Base-by-base conservation (phyloP, 2,329 filamentous ascomycete species). In the Monosporascus sp. region DNA sequence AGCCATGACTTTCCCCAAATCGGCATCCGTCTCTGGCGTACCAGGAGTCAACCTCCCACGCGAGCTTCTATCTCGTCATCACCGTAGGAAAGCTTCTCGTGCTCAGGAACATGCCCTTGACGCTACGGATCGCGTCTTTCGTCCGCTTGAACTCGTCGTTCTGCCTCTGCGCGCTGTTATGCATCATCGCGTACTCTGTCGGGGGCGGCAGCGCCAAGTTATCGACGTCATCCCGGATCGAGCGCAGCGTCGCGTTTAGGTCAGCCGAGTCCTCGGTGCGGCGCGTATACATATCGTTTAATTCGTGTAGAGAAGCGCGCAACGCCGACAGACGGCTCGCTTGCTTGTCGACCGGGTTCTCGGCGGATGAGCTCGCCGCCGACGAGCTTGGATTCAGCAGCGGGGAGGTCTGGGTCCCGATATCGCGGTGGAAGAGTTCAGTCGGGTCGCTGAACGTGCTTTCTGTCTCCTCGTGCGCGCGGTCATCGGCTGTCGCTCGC, bases 391-490 rank as follows among this genome's bases (percentile, higher is more conserved):
- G 31, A 14, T 5, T 34, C 9, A 34, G 68, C 0, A 73, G 73
- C 1, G 76, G 77, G 0, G 83, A 85, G 0, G 90, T 94, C 69
- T 94, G 90, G 1, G 89, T 88, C 58, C 88, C 88, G 55, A 90
- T 81, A 65, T 94, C 90, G 46, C 88, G 83, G 69, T 92, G 88
- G 71, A 90, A 94, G 57, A 92, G 81, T 69, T 93, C 89, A 1
- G 86, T 85, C 1, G 90, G 89, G 61, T 87, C 84, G 56, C 81
- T 80, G 54, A 73, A 76, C 26, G 77, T 79, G 63, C 74, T 79
- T n/a, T 68, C 69, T 44, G 68, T 62, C 55, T 73, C 74, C 34
- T 66, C 67, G 17, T 60, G 58, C 5, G 52, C 56, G 36, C 58
- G 49, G 36, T 60, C 60, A 7, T 58, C 55, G 8, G 53, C 49